Percentiles rank a stretch among this genome's conserved stretches.
Conservation (phyloP, 805 yeast genomes). For the Komagataella pseudopastoris region DNA sequence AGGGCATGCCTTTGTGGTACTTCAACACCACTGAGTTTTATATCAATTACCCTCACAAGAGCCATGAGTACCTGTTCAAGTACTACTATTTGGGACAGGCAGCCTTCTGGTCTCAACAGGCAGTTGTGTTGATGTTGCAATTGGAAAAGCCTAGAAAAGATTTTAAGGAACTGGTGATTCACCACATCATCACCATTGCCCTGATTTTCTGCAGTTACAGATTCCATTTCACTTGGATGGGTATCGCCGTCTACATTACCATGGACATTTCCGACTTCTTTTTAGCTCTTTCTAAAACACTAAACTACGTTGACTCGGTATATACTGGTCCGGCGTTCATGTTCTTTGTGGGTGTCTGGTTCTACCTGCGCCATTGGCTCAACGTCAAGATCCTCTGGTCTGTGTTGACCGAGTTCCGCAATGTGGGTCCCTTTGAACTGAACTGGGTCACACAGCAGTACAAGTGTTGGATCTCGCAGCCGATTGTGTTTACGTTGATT, state of each 20-base stretch:
- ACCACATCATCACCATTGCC: conserved; percentile 83
- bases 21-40: conserved; percentile 80
- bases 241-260: conserved; percentile 77
- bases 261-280: conserved; percentile 95
- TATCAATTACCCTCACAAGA: conserved; percentile 67
- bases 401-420: conserved; percentile 69
- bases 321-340: conserved; percentile 52
- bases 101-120: conserved; percentile 96
- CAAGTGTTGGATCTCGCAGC: conserved; percentile 92
- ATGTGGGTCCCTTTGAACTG: conserved; percentile 71
- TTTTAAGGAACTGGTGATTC: conserved; percentile 79
- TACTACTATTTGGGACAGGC: conserved; percentile 84
- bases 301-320: conserved; percentile 68
- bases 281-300: conserved; percentile 70
- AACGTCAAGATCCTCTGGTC: conserved; percentile 77
- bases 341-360: conserved; percentile 65
- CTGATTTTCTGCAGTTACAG: conserved; percentile 79
- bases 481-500: conserved; percentile 70
- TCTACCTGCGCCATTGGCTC: conserved; percentile 78
- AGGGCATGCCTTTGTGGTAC: conserved; percentile 72
- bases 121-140: conserved; percentile 67
- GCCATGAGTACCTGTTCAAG: conserved; percentile 60
- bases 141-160: conserved; percentile 95
- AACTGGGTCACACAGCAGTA: conserved; percentile 88
- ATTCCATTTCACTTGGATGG: conserved; percentile 96